Base-by-base conservation (phyloP, 768 basidiomycete genomes). In the Dioszegia aurantiaca region DNA sequence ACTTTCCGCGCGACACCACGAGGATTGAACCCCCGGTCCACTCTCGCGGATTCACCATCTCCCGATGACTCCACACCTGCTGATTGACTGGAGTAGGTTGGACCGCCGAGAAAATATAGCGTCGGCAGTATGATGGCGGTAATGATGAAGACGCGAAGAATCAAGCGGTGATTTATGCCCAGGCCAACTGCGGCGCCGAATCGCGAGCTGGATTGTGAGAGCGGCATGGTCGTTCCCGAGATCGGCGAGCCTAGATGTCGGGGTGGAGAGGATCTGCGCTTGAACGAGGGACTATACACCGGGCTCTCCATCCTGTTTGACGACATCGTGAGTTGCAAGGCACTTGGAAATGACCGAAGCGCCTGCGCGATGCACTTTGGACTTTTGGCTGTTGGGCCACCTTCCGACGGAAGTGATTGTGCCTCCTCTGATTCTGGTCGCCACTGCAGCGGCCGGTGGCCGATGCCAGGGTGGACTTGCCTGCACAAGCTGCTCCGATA, bases 241-340 rank as follows among this genome's bases (percentile, higher is more conserved):
- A 6, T 6, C 14, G 33, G 33, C 14, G 33, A 33, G 6, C 33
- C 33, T 14, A 33, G 46, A 26, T 5, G 27, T 24, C 51, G 10
- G 2, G 51, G 51, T 4, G 51, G 51, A 26, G 51, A 53, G 11
- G 37, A 14, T 16, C 51, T 36, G 16, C 51, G 19, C 24, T 53
- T 53, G 37, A 40, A 53, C 16, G 19, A 26, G 10, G 37, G 14
- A 16, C 37, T 19, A 12, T 24, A 5, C 9, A 27, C 9, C 5
- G 51, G 51, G 39, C 51, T 53, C 6, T 39, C 51, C 24, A 53
- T 11, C 24, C 39, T 27, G 24, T 6, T 16, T 16, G 12, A 3
- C 3, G 46, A 10, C 46, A 47, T 47, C 46, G 4, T 23, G n/a
- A n/a, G n/a, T n/a, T n/a, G n/a, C n/a, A n/a, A n/a, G n/a, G n/a